Evolutionary conservation across 805 yeast genomes (phyloP).

Genomic region (Candida broadrunensis): DNA sequence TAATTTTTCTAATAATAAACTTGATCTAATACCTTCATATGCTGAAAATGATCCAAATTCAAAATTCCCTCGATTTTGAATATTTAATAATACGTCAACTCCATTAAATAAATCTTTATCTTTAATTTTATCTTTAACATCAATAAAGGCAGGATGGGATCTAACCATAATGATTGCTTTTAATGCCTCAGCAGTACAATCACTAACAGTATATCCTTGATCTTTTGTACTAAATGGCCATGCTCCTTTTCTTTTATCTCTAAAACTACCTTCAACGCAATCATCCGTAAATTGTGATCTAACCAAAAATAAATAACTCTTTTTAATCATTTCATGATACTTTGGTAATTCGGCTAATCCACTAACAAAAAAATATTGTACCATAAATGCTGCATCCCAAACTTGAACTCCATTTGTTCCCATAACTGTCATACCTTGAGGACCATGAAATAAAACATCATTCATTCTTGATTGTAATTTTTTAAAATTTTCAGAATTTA

Average conservation of each 20-base stretch:
- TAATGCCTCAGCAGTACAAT: slow-evolving; percentile 93
- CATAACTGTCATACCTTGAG: slow-evolving; percentile 88
- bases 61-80: slow-evolving; percentile 77
- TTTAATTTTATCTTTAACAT: slow-evolving; percentile 50
- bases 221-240: slow-evolving; percentile 96
- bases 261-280: slow-evolving; percentile 69
- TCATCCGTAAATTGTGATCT: slow-evolving; percentile 84
- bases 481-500: slow-evolving; percentile 57
- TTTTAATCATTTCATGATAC: slow-evolving; percentile 59
- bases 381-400: slow-evolving; percentile 93
- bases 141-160: slow-evolving; percentile 51
- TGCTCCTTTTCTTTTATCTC: slow-evolving; percentile 84
- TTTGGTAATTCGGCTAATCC: slow-evolving; percentile 72
- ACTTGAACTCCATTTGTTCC: slow-evolving; percentile 98
- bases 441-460: slow-evolving; percentile 80
- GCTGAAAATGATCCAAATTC: slow-evolving; percentile 92
- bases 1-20: slow-evolving; percentile 68
- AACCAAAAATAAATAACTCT: slow-evolving; percentile 68
- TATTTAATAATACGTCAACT: slow-evolving; percentile 67
- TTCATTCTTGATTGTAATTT: slow-evolving; percentile 57
- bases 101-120: slow-evolving; percentile 59
- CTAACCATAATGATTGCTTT: slow-evolving; percentile 93
- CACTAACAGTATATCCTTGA: slow-evolving; percentile 96
- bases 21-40: slow-evolving; percentile 82
- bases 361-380: slow-evolving; percentile 78